phyloP scores from a whole-genome alignment of 306 rosid genomes.

The Gastrolobium bilobum region DNA sequence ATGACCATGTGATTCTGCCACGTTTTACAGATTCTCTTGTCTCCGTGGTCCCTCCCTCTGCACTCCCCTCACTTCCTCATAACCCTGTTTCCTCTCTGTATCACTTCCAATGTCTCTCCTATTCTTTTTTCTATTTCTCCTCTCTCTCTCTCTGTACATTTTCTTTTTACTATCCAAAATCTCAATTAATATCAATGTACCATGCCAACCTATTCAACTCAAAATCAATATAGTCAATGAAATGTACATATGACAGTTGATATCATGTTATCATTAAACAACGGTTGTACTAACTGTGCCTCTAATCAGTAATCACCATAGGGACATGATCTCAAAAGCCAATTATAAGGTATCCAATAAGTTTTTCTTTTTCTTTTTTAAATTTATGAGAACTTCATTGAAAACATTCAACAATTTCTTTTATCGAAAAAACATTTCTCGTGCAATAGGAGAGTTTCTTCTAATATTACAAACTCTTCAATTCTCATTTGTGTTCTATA shows the following conservation, averaged over 20 bases:
- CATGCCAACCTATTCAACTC: background rate
- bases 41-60: constrained; percentile 58
- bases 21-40: constrained; percentile 63
- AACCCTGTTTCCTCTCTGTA: constrained; percentile 13
- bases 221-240: constrained; percentile 10
- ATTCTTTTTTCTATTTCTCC: background rate
- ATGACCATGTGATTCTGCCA: constrained; percentile 62
- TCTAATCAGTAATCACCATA: constrained; percentile 17
- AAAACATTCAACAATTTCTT: no score
- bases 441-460: no score
- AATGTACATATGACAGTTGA: constrained; percentile 24
- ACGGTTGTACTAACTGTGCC: constrained; percentile 35
- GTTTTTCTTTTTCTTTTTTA: no score
- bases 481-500: no score
- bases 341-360: background rate
- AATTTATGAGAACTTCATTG: no score
- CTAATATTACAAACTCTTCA: no score
- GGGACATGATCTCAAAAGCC: background rate
- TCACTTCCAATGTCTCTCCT: background rate
- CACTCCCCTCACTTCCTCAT: constrained; percentile 43
- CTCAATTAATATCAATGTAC: constrained; percentile 22
- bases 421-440: no score
- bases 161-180: background rate
- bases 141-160: background rate
- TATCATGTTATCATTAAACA: constrained; percentile 30